Conservation (phyloP, 257 asterid species). For the Solanum chaucha region DNA sequence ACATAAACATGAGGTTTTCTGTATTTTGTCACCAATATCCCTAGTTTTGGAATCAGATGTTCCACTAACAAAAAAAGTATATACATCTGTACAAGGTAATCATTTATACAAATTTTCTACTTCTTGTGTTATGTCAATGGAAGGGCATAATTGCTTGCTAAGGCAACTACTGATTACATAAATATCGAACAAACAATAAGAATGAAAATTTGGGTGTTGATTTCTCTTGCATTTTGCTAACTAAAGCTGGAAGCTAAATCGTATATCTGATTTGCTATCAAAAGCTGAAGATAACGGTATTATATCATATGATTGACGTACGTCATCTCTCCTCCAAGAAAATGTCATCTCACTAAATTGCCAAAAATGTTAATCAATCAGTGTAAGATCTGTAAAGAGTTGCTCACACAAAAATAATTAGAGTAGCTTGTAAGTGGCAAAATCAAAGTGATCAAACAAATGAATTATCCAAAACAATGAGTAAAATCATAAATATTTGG, state of each 20-base stretch:
- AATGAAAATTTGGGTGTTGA: not conserved
- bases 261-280: not conserved
- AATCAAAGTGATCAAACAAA: not conserved
- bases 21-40: not conserved
- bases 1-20: not conserved
- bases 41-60: not conserved
- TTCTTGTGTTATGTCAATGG: not conserved
- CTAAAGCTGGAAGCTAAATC: not conserved
- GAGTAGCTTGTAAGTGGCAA: not conserved
- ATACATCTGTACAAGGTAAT: not conserved
- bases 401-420: not conserved
- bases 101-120: not conserved
- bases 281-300: not conserved
- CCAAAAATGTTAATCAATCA: not conserved
- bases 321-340: slow-evolving; percentile 5
- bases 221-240: not conserved
- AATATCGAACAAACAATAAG: not conserved
- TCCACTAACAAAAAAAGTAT: not conserved
- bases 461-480: not conserved
- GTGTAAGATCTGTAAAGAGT: not conserved
- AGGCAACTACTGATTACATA: not conserved
- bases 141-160: not conserved
- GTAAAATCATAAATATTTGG: not conserved
- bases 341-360: slow-evolving; percentile 2
- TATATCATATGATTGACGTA: not conserved